Conservation (phyloP, 75 land plant genomes). For the Cupressus sempervirens region DNA sequence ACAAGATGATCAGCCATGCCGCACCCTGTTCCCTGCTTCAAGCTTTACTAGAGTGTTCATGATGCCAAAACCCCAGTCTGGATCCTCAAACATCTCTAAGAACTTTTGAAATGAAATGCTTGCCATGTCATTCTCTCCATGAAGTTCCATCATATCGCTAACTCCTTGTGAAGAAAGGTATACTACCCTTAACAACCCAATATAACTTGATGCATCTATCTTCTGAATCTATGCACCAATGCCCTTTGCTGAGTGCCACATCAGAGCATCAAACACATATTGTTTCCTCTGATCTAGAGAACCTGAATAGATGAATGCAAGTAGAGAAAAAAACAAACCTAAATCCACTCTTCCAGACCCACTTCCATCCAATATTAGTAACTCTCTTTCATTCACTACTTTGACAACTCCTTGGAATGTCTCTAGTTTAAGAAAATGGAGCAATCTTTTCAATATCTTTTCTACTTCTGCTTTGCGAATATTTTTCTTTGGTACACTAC, state of each 20-base stretch:
- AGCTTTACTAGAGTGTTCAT: slow-evolving; percentile 71
- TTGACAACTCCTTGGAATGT: slow-evolving; percentile 85
- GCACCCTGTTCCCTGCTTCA: slow-evolving; percentile 65
- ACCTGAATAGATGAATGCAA: slow-evolving; percentile 88
- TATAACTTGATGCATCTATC: slow-evolving; percentile 53
- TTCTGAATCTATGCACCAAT: slow-evolving; percentile 55
- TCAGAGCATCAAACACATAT: slow-evolving; percentile 74
- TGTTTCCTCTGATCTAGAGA: slow-evolving; percentile 73
- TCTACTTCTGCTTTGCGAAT: slow-evolving; percentile 87
- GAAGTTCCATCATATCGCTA: slow-evolving; percentile 54
- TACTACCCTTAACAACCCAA: slow-evolving; percentile 72
- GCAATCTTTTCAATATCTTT: slow-evolving; percentile 53
- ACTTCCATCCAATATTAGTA: slow-evolving; percentile 61
- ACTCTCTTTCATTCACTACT: slow-evolving; percentile 72
- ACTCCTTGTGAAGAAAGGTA: slow-evolving; percentile 70
- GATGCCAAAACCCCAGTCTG: slow-evolving; percentile 91
- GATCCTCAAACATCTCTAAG: slow-evolving; percentile 81
- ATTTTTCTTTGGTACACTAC: slow-evolving; percentile 60
- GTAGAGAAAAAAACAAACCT: slow-evolving; percentile 77
- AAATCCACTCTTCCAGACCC: slow-evolving; percentile 87
- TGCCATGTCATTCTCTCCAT: slow-evolving; percentile 48
- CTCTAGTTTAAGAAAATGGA: slow-evolving; percentile 71
- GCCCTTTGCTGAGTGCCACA: slow-evolving; percentile 62
- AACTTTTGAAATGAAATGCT: slow-evolving; percentile 63
- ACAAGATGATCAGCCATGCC: slow-evolving; percentile 73